Percentiles rank a stretch among this genome's conserved stretches.
These are phyloP conservation scores for Neostapfia colusana DNA, from an alignment of 176 grass and related monocot species.

Conservation along the genomic window DNA sequence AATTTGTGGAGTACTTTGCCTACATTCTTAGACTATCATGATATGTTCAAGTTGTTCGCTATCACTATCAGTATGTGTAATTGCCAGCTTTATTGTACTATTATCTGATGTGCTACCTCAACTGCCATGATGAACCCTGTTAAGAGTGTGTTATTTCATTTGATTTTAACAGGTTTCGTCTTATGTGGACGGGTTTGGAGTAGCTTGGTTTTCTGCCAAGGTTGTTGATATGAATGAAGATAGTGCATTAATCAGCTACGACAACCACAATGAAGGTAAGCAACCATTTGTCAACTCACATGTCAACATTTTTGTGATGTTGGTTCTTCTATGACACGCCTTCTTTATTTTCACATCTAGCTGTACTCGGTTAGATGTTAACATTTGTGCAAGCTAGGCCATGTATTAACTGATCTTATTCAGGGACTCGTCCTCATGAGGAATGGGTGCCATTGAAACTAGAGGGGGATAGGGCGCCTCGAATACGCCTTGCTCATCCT, in stretches of 20 bases:
- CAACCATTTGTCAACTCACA: constrained; percentile 33
- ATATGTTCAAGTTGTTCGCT: neutral
- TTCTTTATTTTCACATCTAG: neutral
- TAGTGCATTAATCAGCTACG: constrained; percentile 68
- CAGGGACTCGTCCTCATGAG: constrained; percentile 54
- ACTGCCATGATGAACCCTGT: neutral
- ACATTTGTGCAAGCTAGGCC: neutral
- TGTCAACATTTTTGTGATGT: constrained; percentile 26
- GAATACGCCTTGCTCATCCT: constrained; percentile 67
- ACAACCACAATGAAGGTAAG: constrained; percentile 57
- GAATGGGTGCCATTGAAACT: constrained; percentile 66
- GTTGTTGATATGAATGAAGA: constrained; percentile 84
- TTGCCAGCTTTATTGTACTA: neutral
- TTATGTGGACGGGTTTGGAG: constrained; percentile 44
- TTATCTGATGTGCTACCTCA: neutral
- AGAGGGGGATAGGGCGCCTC: constrained; percentile 63
- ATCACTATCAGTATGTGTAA: neutral
- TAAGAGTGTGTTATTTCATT: constrained; percentile 33
- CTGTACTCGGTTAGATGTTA: neutral
- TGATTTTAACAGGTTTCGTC: constrained; percentile 63
- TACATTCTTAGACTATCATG: neutral
- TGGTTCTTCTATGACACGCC: neutral
- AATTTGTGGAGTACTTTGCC: neutral
- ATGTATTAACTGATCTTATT: constrained; percentile 45
- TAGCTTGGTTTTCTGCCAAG: constrained; percentile 79